Evolutionary conservation across 148 eudicot genomes (phyloP).

Genomic region (Linanthus parryae): DNA sequence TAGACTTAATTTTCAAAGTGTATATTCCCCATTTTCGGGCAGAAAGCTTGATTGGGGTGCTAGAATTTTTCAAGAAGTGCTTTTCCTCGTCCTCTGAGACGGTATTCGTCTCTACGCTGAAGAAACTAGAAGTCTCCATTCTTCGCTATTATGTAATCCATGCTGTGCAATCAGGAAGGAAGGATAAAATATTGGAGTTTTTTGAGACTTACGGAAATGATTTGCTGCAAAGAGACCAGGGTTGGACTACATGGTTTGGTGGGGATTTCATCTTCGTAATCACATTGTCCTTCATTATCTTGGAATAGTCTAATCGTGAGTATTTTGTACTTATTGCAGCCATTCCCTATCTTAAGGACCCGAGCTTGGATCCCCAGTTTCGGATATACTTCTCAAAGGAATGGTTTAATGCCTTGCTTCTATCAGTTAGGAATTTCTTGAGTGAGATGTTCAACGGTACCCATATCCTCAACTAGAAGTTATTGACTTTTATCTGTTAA

Average conservation of each 20-base stretch:
- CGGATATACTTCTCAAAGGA: slow-evolving; percentile 79
- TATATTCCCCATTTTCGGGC: slow-evolving; percentile 75
- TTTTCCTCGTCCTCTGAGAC: slow-evolving; percentile 60
- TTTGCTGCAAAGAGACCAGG: slow-evolving; percentile 56
- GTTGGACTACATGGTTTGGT: slow-evolving; percentile 96
- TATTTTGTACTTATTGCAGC: slow-evolving; percentile 45
- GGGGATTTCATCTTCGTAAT: slow-evolving; percentile 16
- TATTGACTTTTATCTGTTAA: not conserved
- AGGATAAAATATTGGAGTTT: slow-evolving; percentile 64
- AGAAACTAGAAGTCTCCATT: slow-evolving; percentile 63
- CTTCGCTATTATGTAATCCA: slow-evolving; percentile 69
- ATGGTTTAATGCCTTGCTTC: slow-evolving; percentile 76
- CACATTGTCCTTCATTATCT: slow-evolving; percentile 3
- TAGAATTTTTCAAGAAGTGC: slow-evolving; percentile 63
- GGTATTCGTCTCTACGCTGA: slow-evolving; percentile 33
- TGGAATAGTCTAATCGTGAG: not conserved
- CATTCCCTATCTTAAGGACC: slow-evolving; percentile 64
- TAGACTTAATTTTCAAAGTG: slow-evolving; percentile 68
- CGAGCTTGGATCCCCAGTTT: slow-evolving; percentile 69
- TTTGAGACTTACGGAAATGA: slow-evolving; percentile 51
- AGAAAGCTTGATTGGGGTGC: slow-evolving; percentile 56
- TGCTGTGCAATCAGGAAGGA: slow-evolving; percentile 64
- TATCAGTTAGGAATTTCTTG: slow-evolving; percentile 74
- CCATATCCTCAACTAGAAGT: slow-evolving; percentile 68
- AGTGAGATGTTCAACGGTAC: slow-evolving; percentile 68